Evolutionary conservation across 2,329 filamentous ascomycete genomes (phyloP).

Genomic region (Xylariaceae sp.): DNA sequence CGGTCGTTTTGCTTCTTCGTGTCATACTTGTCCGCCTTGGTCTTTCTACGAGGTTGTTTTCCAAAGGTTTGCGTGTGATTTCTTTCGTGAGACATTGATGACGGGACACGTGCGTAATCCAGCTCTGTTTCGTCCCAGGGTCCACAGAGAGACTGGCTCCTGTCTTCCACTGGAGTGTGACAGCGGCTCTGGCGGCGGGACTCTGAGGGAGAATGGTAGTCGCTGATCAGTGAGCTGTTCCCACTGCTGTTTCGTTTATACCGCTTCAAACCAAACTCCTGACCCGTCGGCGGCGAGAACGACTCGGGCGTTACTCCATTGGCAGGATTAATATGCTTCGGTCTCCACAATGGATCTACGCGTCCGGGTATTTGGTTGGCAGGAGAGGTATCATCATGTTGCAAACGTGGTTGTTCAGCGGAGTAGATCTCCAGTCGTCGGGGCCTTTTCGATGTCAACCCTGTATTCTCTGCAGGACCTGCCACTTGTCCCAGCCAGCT

Average conservation of each 20-base stretch:
- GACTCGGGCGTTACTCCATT: constrained; percentile 10
- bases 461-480: constrained; percentile 12
- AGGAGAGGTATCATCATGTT: constrained; percentile 5
- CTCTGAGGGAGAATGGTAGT: constrained; percentile 15
- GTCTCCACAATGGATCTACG: constrained; percentile 24
- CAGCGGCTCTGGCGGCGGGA: constrained; percentile 5
- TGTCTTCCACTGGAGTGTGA: constrained; percentile 3
- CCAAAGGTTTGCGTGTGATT: constrained; percentile 35
- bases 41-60: constrained; percentile 52
- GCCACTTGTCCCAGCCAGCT: constrained; percentile 25
- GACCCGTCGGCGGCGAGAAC: constrained; percentile 4
- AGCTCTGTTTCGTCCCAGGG: constrained; percentile 11
- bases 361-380: constrained; percentile 1
- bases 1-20: constrained; percentile 29
- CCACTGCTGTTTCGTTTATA: constrained; percentile 11
- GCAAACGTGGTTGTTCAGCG: constrained; percentile 1
- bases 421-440: constrained; percentile 11
- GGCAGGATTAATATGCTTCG: constrained; percentile 20
- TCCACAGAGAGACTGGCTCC: constrained; percentile 4
- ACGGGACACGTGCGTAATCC: constrained; percentile 14
- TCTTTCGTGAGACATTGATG: constrained; percentile 12
- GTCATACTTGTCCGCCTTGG: constrained; percentile 53
- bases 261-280: constrained; percentile 18
- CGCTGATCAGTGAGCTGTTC: constrained; percentile 28
- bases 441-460: constrained; percentile 12